Evolutionary conservation across 2,329 filamentous ascomycete species (phyloP), one percentile per base, ranked within the genome.

Genomic region (Magnaporthiopsis poae): DNA sequence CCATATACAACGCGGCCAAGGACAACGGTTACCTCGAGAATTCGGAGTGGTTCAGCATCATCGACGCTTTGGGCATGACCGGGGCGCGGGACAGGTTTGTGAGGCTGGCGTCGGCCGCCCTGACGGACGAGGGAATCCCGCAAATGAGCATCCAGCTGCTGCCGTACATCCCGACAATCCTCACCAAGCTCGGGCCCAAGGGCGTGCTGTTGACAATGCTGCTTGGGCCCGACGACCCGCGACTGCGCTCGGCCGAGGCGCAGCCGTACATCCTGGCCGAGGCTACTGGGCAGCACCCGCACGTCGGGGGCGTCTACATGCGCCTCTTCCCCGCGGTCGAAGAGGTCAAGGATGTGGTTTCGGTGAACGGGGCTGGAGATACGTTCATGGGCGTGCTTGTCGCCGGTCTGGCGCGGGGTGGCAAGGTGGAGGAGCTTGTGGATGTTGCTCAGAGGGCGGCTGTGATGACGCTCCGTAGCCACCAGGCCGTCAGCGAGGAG

Each of bases 331-430:
- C 90, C 0, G 81, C 90, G 0, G 85, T 84, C 0, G 87, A 90
- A 74, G 78, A 80, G 21, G 82, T 96, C 0, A 78, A 84, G 27
- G 86, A 95, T 33, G 82, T 96, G 1, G 87, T 94, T 1, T 96
- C 92, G 62, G 94, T 98, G 12, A 98, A 98, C 75, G 95, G 94
- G 0, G 92, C 92, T 2, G 95, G 95, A 0, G 95, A 99, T 77
- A 97, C 95, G 0, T 93, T 98, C 75, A 81, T 96, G 11, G 95
- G 94, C 0, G 89, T 92, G 18, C 71, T 97, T 66, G 80, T 96
- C n/a, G 89, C 92, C 1, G 91, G 90, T 0, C 75, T 98, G 70
- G 87, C 88, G 0, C 84, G 82, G 72, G 83, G 83, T 0, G 82
- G 81, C 3, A 78, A 78, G 68, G 74, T 85, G 68, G 77, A 87